Evolutionary conservation across 371 early-diverging fungal genomes (phyloP).

Genomic region (Syncephalastrum sp.): DNA sequence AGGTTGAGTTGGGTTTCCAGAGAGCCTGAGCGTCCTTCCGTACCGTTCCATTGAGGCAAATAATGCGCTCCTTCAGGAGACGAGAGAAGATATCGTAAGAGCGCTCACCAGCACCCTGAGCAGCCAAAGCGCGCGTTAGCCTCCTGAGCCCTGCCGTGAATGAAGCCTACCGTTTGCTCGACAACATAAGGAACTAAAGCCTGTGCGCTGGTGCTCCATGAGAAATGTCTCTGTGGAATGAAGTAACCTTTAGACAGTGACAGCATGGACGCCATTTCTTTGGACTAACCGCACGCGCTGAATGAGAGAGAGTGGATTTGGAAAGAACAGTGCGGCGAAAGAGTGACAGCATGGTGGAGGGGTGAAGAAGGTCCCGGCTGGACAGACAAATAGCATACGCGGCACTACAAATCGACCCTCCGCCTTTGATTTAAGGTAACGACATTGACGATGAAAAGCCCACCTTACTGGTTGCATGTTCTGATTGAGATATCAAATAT

Average conservation of each 20-base stretch:
- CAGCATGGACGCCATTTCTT: no score
- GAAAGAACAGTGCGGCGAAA: neutral
- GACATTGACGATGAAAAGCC: no score
- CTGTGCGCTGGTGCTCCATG: slow-evolving; percentile 25
- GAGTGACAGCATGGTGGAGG: neutral
- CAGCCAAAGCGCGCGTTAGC: neutral
- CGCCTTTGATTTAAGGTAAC: no score
- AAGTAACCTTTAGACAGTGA: no score
- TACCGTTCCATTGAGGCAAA: slow-evolving; percentile 91
- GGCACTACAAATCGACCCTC: neutral
- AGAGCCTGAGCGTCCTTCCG: slow-evolving; percentile 2
- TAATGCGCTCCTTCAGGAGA: slow-evolving; percentile 93
- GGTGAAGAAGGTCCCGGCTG: neutral
- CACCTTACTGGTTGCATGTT: no score
- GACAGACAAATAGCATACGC: slow-evolving; percentile 1
- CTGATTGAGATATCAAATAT: no score
- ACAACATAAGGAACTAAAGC: slow-evolving; percentile 71
- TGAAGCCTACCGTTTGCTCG: slow-evolving; percentile 64
- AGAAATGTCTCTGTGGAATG: no score
- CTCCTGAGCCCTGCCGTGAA: no score
- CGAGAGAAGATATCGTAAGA: slow-evolving; percentile 97
- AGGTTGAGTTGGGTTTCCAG: neutral
- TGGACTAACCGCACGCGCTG: no score
- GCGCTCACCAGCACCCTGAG: slow-evolving; percentile 73
- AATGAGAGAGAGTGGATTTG: neutral